A percentile compares a stretch with the other conserved stretches of the same genome.
Evolutionary conservation across 202 grass and related monocot species (phyloP).

Genomic region (Carex sylvatica): DNA sequence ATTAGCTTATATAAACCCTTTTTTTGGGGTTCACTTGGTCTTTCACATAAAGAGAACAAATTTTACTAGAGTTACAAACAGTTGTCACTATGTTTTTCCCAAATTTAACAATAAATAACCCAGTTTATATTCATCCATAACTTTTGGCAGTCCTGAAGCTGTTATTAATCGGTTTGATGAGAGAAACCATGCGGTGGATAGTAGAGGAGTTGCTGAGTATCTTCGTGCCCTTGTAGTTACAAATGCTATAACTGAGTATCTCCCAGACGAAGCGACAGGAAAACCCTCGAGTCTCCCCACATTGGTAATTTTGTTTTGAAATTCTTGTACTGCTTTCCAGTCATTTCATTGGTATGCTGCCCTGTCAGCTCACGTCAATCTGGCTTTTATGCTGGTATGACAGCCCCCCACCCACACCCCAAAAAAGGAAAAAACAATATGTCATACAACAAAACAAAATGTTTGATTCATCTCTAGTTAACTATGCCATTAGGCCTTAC

Average conservation of each 20-base stretch:
- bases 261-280: slow-evolving; percentile 79
- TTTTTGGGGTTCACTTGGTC: neutral
- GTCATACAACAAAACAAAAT: neutral
- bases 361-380: neutral
- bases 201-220: slow-evolving; percentile 85
- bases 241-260: slow-evolving; percentile 79
- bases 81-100: neutral
- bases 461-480: neutral
- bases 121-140: slow-evolving; percentile 21
- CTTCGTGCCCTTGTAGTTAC: slow-evolving; percentile 90
- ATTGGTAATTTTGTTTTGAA: slow-evolving; percentile 52
- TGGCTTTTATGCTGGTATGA: slow-evolving; percentile 1
- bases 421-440: neutral
- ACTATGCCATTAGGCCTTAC: neutral
- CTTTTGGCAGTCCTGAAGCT: slow-evolving; percentile 65
- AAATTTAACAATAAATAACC: neutral
- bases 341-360: neutral
- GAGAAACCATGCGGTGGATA: slow-evolving; percentile 88
- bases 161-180: slow-evolving; percentile 93
- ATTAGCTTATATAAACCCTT: neutral
- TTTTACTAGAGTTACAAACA: slow-evolving; percentile 10
- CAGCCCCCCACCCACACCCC: neutral
- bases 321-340: slow-evolving; percentile 14
- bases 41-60: neutral
- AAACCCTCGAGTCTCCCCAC: slow-evolving; percentile 74